A percentile compares a stretch with the other conserved stretches of the same genome.
Evolutionary conservation across 371 early-diverging fungal genomes (phyloP).

Genomic region (Phascolomyces articulosus): DNA sequence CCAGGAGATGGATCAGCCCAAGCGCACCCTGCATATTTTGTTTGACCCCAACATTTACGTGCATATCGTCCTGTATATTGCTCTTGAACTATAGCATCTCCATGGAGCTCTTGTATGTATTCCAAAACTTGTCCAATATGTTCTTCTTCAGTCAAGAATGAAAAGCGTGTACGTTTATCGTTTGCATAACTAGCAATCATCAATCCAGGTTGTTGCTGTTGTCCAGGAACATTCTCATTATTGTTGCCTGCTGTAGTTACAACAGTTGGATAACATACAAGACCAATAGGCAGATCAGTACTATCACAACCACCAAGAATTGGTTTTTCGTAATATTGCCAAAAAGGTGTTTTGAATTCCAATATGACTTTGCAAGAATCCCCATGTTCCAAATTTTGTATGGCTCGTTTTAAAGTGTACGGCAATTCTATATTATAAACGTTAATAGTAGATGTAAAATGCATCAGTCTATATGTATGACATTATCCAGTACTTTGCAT

Average conservation of each 20-base stretch:
- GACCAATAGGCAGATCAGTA: slow-evolving; percentile 28
- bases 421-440: slow-evolving; percentile 15
- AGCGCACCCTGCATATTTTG: slow-evolving; percentile 24
- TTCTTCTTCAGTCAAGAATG: slow-evolving; percentile 32
- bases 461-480: too few species aligned
- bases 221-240: neutral
- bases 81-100: slow-evolving; percentile 23
- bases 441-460: neutral
- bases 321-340: slow-evolving; percentile 33
- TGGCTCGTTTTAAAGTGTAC: slow-evolving; percentile 25
- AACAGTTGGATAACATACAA: slow-evolving; percentile 28
- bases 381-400: slow-evolving; percentile 23
- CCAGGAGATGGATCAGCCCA: slow-evolving; percentile 28
- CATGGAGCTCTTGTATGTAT: slow-evolving; percentile 35
- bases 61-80: slow-evolving; percentile 33
- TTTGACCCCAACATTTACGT: slow-evolving; percentile 27
- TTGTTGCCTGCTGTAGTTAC: neutral
- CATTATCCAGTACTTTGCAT: too few species aligned
- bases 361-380: slow-evolving; percentile 34
- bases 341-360: slow-evolving; percentile 36
- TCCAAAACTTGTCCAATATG: slow-evolving; percentile 31
- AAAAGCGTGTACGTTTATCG: slow-evolving; percentile 8
- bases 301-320: slow-evolving; percentile 34
- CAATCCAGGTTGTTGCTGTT: slow-evolving; percentile 29
- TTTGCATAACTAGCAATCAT: slow-evolving; percentile 35